Evolutionary conservation across 257 asterid genomes (phyloP).

Genomic region (Primulina tabacum): DNA sequence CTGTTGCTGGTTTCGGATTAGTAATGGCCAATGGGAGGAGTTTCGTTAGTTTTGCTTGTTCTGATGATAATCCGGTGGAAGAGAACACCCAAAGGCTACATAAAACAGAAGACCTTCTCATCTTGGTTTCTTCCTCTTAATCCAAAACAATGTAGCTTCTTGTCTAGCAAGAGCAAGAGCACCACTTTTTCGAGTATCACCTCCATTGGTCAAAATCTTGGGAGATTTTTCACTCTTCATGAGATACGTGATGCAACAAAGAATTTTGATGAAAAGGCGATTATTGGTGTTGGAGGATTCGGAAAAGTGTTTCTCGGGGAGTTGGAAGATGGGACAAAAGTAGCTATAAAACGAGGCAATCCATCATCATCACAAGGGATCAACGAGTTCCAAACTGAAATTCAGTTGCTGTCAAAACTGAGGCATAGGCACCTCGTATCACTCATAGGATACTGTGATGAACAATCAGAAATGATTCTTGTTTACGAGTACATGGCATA

Average conservation of each 20-base stretch:
- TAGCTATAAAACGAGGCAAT: conserved; percentile 85
- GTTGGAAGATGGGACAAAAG: conserved; percentile 53
- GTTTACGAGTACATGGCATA: conserved; percentile 82
- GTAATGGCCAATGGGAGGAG: conserved; percentile 43
- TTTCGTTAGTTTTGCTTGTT: conserved; percentile 34
- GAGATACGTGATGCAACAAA: conserved; percentile 70
- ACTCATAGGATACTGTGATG: conserved; percentile 81
- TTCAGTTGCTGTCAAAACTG: conserved; percentile 72
- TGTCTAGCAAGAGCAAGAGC: conserved; percentile 65
- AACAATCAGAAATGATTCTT: conserved; percentile 77
- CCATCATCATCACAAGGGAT: conserved; percentile 85
- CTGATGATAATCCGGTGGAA: conserved; percentile 31
- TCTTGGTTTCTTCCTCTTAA: conserved; percentile 86
- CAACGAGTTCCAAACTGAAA: conserved; percentile 82
- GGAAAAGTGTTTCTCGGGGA: conserved; percentile 85
- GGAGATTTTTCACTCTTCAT: conserved; percentile 56
- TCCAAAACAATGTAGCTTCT: conserved; percentile 64
- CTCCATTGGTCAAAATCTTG: conserved; percentile 56
- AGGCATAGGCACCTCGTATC: conserved; percentile 90
- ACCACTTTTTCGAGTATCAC: conserved; percentile 50
- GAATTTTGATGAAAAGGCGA: conserved; percentile 61
- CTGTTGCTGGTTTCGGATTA: conserved; percentile 49
- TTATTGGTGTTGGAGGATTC: conserved; percentile 91
- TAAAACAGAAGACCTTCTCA: conserved; percentile 69
- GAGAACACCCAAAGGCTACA: conserved; percentile 52